Evolutionary conservation across 2,329 filamentous ascomycete species (phyloP).

Genomic region (Zalaria sp.): DNA sequence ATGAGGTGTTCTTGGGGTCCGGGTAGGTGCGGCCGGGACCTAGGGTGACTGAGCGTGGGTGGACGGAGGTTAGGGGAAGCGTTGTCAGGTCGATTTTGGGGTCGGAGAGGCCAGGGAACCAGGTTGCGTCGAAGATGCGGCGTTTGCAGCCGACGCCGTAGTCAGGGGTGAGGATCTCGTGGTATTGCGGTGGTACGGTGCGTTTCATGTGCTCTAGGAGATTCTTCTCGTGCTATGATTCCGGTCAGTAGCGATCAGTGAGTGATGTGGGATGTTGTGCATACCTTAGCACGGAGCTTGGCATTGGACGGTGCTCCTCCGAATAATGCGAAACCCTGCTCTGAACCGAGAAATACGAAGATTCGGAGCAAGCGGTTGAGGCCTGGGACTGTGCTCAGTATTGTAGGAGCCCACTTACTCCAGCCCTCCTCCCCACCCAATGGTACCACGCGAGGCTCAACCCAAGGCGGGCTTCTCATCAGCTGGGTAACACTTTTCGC

Average conservation of each 20-base stretch:
- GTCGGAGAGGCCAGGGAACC: slow-evolving; percentile 11
- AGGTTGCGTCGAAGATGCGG: slow-evolving; percentile 14
- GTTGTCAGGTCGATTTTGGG: slow-evolving; percentile 10
- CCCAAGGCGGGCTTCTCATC: slow-evolving; percentile 38
- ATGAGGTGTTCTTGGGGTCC: slow-evolving; percentile 3
- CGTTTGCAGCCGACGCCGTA: slow-evolving; percentile 18
- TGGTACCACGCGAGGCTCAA: slow-evolving; percentile 8
- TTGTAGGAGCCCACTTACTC: slow-evolving; percentile 15
- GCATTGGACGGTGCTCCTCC: background rate
- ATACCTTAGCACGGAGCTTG: background rate
- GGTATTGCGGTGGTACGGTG: slow-evolving; percentile 11
- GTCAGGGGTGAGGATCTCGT: slow-evolving; percentile 9
- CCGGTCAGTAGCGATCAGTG: background rate
- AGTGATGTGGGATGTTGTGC: background rate
- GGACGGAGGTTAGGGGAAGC: slow-evolving; percentile 22
- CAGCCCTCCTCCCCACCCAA: slow-evolving; percentile 18
- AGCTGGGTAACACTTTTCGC: slow-evolving; percentile 45
- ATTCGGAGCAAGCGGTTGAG: slow-evolving; percentile 40
- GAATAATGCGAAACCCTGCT: background rate
- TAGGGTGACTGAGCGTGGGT: slow-evolving; percentile 36
- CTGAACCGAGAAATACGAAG: background rate
- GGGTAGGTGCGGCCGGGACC: slow-evolving; percentile 37
- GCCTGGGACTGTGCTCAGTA: slow-evolving; percentile 33
- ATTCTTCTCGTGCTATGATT: background rate
- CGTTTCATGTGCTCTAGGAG: slow-evolving; percentile 10